Conservation (phyloP, 2,329 filamentous ascomycete species). For the Aspergillus nomiae region DNA sequence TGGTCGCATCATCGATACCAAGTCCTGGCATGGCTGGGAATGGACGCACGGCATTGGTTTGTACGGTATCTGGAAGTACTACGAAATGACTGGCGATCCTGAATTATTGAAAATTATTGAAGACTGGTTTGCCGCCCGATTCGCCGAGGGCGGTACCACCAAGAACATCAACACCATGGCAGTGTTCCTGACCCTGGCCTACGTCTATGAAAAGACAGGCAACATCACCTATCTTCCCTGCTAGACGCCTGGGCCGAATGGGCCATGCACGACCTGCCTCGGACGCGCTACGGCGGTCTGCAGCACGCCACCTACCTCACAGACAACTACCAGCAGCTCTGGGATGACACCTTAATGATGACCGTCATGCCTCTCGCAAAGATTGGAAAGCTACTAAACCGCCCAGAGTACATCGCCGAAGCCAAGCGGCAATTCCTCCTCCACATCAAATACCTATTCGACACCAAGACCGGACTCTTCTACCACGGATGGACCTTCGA, state of each 20-base stretch:
- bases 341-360: constrained; percentile 90
- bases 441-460: constrained; percentile 77
- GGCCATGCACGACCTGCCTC: constrained; percentile 74
- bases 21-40: constrained; percentile 76
- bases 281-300: constrained; percentile 71
- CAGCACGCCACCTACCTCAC: constrained; percentile 75
- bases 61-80: constrained; percentile 81
- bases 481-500: constrained; percentile 83
- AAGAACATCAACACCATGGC: constrained; percentile 89
- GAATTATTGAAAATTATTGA: constrained; percentile 67
- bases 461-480: constrained; percentile 70
- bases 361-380: constrained; percentile 78
- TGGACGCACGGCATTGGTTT: constrained; percentile 80
- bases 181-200: constrained; percentile 72
- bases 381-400: constrained; percentile 69
- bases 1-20: constrained; percentile 78
- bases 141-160: constrained; percentile 70
- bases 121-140: constrained; percentile 71
- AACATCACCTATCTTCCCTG: constrained; percentile 72
- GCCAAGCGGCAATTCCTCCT: constrained; percentile 76
- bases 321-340: constrained; percentile 73
- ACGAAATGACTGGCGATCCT: constrained; percentile 67
- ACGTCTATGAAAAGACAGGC: constrained; percentile 73
- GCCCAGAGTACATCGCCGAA: constrained; percentile 74
- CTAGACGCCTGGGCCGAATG: constrained; percentile 80